Evolutionary conservation across 2,329 filamentous ascomycete genomes (phyloP).

Genomic region (Tothia fuscella): DNA sequence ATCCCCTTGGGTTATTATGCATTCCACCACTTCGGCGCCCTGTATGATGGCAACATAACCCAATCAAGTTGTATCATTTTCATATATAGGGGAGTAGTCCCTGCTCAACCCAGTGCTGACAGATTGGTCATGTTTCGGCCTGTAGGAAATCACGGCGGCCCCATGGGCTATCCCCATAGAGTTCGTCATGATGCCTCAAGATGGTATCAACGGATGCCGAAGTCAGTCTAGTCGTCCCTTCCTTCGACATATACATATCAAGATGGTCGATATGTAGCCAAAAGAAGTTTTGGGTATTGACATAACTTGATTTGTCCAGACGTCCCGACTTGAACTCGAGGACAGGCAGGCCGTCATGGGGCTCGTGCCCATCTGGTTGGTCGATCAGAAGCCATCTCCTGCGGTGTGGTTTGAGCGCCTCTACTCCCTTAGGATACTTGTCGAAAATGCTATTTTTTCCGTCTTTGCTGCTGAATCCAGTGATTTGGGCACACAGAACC

Average conservation of each 20-base stretch:
- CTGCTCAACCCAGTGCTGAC: no score
- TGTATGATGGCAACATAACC: no score
- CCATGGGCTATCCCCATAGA: no score
- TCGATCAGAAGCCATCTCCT: slow-evolving; percentile 4
- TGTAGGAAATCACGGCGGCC: no score
- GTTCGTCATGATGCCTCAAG: not conserved
- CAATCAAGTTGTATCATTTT: no score
- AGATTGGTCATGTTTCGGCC: no score
- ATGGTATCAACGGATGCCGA: not conserved
- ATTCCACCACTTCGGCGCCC: no score
- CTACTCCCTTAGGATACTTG: not conserved
- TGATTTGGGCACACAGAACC: not conserved
- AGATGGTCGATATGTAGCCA: not conserved
- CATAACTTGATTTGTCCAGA: not conserved
- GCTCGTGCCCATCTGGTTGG: not conserved
- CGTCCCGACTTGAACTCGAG: not conserved
- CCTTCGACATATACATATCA: no score
- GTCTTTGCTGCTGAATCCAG: not conserved
- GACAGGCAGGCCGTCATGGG: slow-evolving; percentile 1
- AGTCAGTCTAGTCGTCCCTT: not conserved
- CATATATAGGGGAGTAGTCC: no score
- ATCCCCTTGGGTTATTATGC: no score
- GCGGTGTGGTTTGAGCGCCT: not conserved
- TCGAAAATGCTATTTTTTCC: not conserved
- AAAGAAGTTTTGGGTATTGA: not conserved